phyloP scores from a whole-genome alignment of 805 yeast genomes.

The Schwanniomyces occidentalis region DNA sequence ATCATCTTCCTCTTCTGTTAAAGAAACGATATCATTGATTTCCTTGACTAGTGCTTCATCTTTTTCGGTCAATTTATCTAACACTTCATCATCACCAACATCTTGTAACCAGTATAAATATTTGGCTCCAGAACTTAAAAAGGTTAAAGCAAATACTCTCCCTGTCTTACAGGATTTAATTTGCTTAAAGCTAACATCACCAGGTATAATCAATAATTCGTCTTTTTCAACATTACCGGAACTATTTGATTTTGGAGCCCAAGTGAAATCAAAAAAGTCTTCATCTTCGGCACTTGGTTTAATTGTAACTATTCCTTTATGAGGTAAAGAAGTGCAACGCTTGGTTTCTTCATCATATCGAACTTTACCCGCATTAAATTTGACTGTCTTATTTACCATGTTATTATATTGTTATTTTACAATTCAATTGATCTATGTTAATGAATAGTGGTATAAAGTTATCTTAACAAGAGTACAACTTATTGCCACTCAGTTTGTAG shows the following conservation, averaged over 20 bases:
- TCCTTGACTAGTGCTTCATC: conserved; percentile 52
- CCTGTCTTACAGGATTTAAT: conserved; percentile 72
- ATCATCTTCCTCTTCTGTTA: conserved; percentile 32
- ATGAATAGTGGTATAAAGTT: no score
- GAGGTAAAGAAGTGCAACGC: conserved; percentile 66
- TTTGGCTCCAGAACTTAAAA: conserved; percentile 61
- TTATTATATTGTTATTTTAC: no score
- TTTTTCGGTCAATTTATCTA: conserved; percentile 54
- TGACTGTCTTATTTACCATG: conserved; percentile 30
- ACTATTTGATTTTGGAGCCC: conserved; percentile 63
- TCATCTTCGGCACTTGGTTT: conserved; percentile 68
- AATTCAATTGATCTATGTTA: no score
- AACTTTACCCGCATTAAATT: conserved; percentile 80
- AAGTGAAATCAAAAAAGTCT: conserved; percentile 64
- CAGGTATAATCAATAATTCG: conserved; percentile 75
- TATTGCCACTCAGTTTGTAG: no score
- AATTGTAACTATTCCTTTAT: conserved; percentile 65
- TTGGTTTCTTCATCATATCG: conserved; percentile 61
- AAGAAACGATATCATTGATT: conserved; percentile 48
- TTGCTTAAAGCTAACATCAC: conserved; percentile 78
- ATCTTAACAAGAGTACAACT: no score
- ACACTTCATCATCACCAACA: conserved; percentile 62
- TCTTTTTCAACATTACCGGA: conserved; percentile 50
- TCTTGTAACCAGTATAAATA: conserved; percentile 77
- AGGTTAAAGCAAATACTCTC: conserved; percentile 68